A percentile compares a stretch with the other conserved stretches of the same genome.
Conservation (phyloP, 148 eudicot genomes). For the Nyssa sinensis region DNA sequence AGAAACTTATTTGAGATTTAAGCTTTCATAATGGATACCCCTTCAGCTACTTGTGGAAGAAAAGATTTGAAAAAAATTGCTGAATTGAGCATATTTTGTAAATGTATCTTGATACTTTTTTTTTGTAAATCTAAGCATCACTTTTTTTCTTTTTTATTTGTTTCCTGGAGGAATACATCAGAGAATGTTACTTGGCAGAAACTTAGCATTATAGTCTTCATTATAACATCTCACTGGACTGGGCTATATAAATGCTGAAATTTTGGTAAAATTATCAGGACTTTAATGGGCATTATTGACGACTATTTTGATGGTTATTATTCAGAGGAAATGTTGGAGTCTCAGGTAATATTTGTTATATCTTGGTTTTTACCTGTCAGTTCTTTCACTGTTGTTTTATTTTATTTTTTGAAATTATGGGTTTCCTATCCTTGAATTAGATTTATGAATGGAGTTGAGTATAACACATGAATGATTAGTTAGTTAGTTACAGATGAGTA, state of each 20-base stretch:
- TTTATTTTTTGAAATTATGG: neutral
- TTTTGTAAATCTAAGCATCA: slow-evolving; percentile 1
- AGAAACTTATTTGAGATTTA: slow-evolving; percentile 10
- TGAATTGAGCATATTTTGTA: neutral
- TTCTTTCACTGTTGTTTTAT: slow-evolving; percentile 1
- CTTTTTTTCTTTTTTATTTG: neutral
- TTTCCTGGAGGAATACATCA: neutral
- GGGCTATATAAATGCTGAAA: slow-evolving; percentile 5
- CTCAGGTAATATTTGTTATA: slow-evolving; percentile 60
- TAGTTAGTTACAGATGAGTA: neutral
- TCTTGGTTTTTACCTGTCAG: slow-evolving; percentile 3
- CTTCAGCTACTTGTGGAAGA: neutral
- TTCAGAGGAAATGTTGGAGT: slow-evolving; percentile 94
- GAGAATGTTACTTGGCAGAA: neutral
- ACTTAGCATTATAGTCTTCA: slow-evolving; percentile 1
- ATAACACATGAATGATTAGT: neutral
- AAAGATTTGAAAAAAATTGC: neutral
- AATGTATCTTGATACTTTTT: no score
- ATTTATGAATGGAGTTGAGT: slow-evolving; percentile 5
- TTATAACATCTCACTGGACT: neutral
- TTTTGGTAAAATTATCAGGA: slow-evolving; percentile 45
- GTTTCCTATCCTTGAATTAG: neutral
- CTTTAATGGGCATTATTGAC: slow-evolving; percentile 86
- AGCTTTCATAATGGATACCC: neutral
- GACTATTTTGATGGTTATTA: slow-evolving; percentile 98